Conservation (phyloP, 208 protist species). For the Phytomonas serpens region DNA sequence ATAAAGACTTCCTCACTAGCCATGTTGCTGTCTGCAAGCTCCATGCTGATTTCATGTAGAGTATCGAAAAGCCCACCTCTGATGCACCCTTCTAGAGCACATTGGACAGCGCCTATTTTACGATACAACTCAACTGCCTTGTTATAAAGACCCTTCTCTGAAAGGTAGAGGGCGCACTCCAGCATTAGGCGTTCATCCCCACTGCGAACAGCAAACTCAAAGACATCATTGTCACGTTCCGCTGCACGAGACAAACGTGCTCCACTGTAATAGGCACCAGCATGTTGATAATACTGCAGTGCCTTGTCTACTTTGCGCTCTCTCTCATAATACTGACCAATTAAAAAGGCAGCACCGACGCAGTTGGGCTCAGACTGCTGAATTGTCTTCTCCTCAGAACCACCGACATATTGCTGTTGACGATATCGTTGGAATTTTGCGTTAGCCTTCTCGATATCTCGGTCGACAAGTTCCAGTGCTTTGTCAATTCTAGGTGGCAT, state of each 20-base stretch:
- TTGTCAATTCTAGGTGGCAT: slow-evolving; percentile 70
- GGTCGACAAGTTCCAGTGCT: slow-evolving; percentile 77
- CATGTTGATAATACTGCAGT: slow-evolving; percentile 86
- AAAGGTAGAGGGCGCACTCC: slow-evolving; percentile 84
- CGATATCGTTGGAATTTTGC: slow-evolving; percentile 23
- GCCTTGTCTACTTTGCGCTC: slow-evolving; percentile 43
- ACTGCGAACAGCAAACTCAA: slow-evolving; percentile 69
- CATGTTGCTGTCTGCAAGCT: slow-evolving; percentile 52
- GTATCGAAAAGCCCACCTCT: slow-evolving; percentile 87
- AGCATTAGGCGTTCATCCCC: slow-evolving; percentile 76
- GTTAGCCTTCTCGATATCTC: slow-evolving; percentile 49
- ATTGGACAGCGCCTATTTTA: slow-evolving; percentile 85
- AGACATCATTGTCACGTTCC: slow-evolving; percentile 61
- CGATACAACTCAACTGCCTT: slow-evolving; percentile 93
- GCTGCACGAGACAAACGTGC: slow-evolving; percentile 77
- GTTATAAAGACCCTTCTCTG: slow-evolving; percentile 76
- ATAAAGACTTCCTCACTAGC: slow-evolving; percentile 85
- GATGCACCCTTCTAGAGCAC: slow-evolving; percentile 90
- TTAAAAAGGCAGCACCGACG: slow-evolving; percentile 89
- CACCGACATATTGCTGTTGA: slow-evolving; percentile 21
- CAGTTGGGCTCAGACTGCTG: slow-evolving; percentile 32
- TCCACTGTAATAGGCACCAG: slow-evolving; percentile 86
- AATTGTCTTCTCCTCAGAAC: slow-evolving; percentile 3
- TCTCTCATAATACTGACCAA: slow-evolving; percentile 88
- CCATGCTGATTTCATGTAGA: slow-evolving; percentile 89